phyloP scores from a whole-genome alignment of 441 rosid species.

The Rhodomyrtus psidioides region DNA sequence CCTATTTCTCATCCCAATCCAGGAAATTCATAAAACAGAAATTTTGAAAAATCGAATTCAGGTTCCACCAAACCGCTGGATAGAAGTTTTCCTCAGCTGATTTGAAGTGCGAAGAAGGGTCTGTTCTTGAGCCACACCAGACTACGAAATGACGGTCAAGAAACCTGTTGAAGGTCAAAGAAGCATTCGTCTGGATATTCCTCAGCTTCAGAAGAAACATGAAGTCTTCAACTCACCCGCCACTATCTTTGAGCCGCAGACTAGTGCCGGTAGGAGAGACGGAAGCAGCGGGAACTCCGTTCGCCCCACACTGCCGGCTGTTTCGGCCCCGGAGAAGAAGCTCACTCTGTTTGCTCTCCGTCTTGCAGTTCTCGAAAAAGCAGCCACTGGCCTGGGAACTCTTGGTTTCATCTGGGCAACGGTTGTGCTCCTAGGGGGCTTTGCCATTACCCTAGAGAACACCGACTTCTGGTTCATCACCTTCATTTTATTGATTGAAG shows the following conservation, averaged over 20 bases:
- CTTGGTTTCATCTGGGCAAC: conserved; percentile 97
- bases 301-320: conserved; percentile 9
- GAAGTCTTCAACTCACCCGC: conserved; percentile 37
- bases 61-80: not conserved
- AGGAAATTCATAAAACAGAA: not conserved
- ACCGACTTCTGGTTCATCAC: conserved; percentile 93
- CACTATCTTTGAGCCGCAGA: conserved; percentile 48
- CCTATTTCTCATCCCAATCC: not conserved
- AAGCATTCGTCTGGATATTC: conserved; percentile 43
- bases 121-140: not conserved
- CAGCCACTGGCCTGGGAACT: conserved; percentile 82
- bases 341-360: conserved; percentile 86
- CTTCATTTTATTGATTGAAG: conserved; percentile 69
- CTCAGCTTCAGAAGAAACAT: conserved; percentile 35
- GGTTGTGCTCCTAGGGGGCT: conserved; percentile 90
- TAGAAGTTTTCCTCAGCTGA: not conserved
- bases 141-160: conserved; percentile 26
- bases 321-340: conserved; percentile 69
- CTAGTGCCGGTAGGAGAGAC: conserved; percentile 35
- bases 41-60: not conserved
- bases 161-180: conserved; percentile 27
- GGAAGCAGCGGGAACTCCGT: conserved; percentile 32
- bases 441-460: conserved; percentile 71
- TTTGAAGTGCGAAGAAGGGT: not conserved
- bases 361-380: conserved; percentile 75